These are phyloP conservation scores for Candida qinlingensis DNA, from an alignment of 805 yeast genomes.

Conservation along the genomic window DNA sequence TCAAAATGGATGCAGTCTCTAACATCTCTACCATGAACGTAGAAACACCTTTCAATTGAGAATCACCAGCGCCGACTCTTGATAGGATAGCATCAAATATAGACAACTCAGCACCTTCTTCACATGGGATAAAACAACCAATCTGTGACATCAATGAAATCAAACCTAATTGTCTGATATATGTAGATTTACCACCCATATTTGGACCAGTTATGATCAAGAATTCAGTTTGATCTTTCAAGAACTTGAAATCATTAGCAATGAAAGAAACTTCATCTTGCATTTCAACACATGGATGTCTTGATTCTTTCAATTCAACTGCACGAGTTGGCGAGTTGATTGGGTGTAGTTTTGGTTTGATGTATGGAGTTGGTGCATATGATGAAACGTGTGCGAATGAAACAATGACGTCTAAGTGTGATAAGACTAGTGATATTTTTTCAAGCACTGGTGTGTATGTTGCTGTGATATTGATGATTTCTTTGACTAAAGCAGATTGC, in stretches of 20 bases:
- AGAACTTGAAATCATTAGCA: constrained; percentile 77
- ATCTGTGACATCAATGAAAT: constrained; percentile 83
- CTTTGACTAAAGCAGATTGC: constrained; percentile 75
- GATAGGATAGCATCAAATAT: constrained; percentile 90
- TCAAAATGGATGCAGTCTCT: constrained; percentile 83
- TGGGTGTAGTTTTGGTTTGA: constrained; percentile 64
- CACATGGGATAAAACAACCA: constrained; percentile 76
- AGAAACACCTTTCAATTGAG: constrained; percentile 93
- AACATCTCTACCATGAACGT: constrained; percentile 97
- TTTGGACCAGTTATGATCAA: constrained; percentile 91
- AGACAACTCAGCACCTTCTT: constrained; percentile 63
- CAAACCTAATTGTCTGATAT: constrained; percentile 84
- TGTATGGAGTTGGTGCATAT: constrained; percentile 78
- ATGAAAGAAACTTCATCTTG: constrained; percentile 90
- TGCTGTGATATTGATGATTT: constrained; percentile 72
- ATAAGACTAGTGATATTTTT: constrained; percentile 55
- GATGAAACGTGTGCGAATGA: constrained; percentile 83
- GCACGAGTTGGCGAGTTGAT: constrained; percentile 40
- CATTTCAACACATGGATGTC: constrained; percentile 93
- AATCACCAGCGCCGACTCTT: constrained; percentile 98
- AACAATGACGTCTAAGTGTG: constrained; percentile 77
- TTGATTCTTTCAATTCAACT: constrained; percentile 61
- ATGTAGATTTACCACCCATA: constrained; percentile 97
- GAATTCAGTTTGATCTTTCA: constrained; percentile 57
- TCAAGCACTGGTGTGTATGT: constrained; percentile 80